phyloP scores from a whole-genome alignment of 805 yeast species.

The Yueomyces sinensis region DNA sequence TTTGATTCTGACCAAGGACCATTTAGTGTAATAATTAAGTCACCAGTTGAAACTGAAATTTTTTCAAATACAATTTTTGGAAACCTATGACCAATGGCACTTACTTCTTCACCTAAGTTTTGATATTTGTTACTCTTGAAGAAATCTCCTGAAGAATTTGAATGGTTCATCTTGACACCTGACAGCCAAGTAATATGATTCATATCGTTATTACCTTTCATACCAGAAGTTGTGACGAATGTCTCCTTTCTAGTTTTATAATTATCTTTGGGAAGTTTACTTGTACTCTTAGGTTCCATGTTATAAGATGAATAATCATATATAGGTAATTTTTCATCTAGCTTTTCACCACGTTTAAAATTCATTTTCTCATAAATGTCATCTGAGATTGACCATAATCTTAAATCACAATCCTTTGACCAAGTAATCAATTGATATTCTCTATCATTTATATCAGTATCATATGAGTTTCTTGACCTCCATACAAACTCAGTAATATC shows the following conservation, averaged over 20 bases:
- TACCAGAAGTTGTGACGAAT: constrained; percentile 28
- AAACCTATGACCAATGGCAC: constrained; percentile 75
- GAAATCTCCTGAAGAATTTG: constrained; percentile 25
- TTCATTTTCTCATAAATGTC: constrained; percentile 34
- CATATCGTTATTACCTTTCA: constrained; percentile 26
- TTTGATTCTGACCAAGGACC: constrained; percentile 55
- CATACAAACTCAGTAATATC: constrained; percentile 82
- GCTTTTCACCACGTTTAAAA: constrained; percentile 27
- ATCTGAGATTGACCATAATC: constrained; percentile 63
- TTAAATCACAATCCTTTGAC: constrained; percentile 78
- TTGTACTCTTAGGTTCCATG: constrained; percentile 31
- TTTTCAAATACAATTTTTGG: constrained; percentile 79
- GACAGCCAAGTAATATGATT: constrained; percentile 86
- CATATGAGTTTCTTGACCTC: constrained; percentile 48
- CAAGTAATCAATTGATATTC: constrained; percentile 90
- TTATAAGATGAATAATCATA: constrained; percentile 37
- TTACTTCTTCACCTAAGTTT: constrained; percentile 84
- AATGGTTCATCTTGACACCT: constrained; percentile 56
- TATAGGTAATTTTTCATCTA: constrained; percentile 28
- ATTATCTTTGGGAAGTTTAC: constrained; percentile 8
- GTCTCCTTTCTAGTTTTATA: constrained; percentile 27
- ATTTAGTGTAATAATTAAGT: constrained; percentile 56
- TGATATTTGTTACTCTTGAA: constrained; percentile 31
- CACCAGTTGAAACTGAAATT: constrained; percentile 80
- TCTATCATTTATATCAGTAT: constrained; percentile 42